Conservation (phyloP, 2,329 filamentous ascomycete species). For the Trichoderma atroviride region DNA sequence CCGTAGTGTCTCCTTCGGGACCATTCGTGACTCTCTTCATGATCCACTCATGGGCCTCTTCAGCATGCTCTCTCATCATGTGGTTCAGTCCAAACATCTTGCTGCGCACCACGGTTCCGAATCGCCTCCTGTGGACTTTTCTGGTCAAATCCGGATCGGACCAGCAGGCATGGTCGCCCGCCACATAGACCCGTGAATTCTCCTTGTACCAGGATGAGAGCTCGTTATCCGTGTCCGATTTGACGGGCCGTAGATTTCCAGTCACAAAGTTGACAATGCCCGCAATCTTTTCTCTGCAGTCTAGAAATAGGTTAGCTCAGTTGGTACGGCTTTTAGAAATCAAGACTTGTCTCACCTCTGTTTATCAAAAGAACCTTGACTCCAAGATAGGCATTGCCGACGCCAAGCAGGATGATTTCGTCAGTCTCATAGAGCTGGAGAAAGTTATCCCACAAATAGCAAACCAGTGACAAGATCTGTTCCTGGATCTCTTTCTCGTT, state of each 20-base stretch:
- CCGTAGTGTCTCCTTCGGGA: slow-evolving; percentile 49
- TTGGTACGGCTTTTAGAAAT: slow-evolving; percentile 14
- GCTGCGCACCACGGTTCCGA: slow-evolving; percentile 60
- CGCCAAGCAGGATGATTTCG: slow-evolving; percentile 82
- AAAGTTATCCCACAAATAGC: slow-evolving; percentile 97
- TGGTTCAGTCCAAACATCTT: slow-evolving; percentile 50
- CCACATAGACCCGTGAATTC: slow-evolving; percentile 79
- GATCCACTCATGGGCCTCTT: slow-evolving; percentile 58
- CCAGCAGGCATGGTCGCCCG: slow-evolving; percentile 76
- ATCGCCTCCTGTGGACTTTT: slow-evolving; percentile 63
- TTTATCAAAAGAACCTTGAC: slow-evolving; percentile 79
- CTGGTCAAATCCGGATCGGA: slow-evolving; percentile 60
- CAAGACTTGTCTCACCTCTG: slow-evolving; percentile 59
- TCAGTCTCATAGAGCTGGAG: slow-evolving; percentile 74
- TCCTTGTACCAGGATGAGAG: slow-evolving; percentile 81
- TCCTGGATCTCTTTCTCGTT: slow-evolving; percentile 55
- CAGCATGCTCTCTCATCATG: slow-evolving; percentile 60
- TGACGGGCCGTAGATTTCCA: slow-evolving; percentile 74
- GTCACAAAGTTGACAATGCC: slow-evolving; percentile 82
- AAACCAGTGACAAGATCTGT: slow-evolving; percentile 72
- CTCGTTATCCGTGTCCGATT: slow-evolving; percentile 73
- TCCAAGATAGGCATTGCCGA: slow-evolving; percentile 85
- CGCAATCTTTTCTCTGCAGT: slow-evolving; percentile 68
- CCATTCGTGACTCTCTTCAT: slow-evolving; percentile 41
- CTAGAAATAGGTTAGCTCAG: slow-evolving; percentile 37